Percentiles rank a stretch among this genome's conserved stretches.
Evolutionary conservation across 768 basidiomycete genomes (phyloP).

Genomic region (Termitomyces sp.): DNA sequence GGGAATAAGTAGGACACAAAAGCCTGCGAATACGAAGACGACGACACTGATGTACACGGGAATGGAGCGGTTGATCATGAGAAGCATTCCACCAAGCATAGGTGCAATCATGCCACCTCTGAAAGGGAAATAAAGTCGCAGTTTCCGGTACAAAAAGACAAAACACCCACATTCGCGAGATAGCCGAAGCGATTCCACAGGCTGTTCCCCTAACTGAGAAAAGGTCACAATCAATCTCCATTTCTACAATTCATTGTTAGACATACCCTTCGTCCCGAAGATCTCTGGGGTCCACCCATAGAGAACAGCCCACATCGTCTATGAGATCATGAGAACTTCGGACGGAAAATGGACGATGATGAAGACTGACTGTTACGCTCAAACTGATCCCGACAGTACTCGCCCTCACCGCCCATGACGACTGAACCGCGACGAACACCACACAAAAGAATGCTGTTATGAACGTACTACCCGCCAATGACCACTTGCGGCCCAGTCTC

Average conservation of each 20-base stretch:
- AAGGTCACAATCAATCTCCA: constrained; percentile 1
- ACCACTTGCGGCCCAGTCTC: constrained; percentile 60
- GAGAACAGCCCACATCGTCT: constrained; percentile 86
- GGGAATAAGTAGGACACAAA: constrained; percentile 54
- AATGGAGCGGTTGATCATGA: constrained; percentile 60
- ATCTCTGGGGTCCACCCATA: constrained; percentile 91
- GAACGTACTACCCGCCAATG: constrained; percentile 72
- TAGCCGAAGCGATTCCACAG: constrained; percentile 80
- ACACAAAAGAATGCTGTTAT: constrained; percentile 71
- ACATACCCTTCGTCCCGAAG: constrained; percentile 68
- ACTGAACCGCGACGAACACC: constrained; percentile 56
- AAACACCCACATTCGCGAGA: constrained; percentile 68
- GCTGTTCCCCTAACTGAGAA: constrained; percentile 76
- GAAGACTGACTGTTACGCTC: constrained; percentile 54
- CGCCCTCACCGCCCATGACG: constrained; percentile 52
- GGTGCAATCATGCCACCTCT: constrained; percentile 91
- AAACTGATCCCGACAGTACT: constrained; percentile 77
- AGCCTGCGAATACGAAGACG: constrained; percentile 57
- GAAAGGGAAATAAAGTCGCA: constrained; percentile 10
- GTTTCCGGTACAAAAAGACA: neutral
- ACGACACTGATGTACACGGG: constrained; percentile 75
- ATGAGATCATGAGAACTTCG: neutral
- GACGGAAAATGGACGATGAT: neutral
- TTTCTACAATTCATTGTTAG: neutral
- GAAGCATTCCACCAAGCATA: constrained; percentile 66